phyloP scores from a whole-genome alignment of 192 early-diverging fungal genomes.

The Backusella australiensis region DNA sequence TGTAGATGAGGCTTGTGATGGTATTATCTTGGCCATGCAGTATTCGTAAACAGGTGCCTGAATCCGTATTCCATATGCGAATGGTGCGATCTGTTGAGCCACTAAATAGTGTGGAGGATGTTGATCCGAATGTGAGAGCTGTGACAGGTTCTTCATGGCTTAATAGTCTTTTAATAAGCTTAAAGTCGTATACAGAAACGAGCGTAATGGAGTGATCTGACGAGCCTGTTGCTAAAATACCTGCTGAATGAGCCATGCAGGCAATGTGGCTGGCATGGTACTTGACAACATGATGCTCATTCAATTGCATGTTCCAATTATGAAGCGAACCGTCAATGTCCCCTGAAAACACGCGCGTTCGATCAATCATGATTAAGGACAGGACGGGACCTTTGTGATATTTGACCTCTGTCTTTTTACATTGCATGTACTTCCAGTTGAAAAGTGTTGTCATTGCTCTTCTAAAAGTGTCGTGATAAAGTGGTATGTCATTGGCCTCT shows the following conservation, averaged over 20 bases:
- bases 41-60: slow-evolving; percentile 4
- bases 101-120: slow-evolving; percentile 3
- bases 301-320: slow-evolving; percentile 12
- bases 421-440: slow-evolving; percentile 9
- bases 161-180: neutral
- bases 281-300: neutral
- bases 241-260: slow-evolving; percentile 2
- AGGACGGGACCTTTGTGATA: slow-evolving; percentile 14
- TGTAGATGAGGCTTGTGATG: neutral
- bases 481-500: neutral
- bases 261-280: slow-evolving; percentile 8
- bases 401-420: neutral
- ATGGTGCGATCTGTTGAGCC: slow-evolving; percentile 14
- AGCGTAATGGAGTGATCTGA: slow-evolving; percentile 12
- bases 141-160: slow-evolving; percentile 18
- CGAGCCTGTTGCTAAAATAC: slow-evolving; percentile 11
- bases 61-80: slow-evolving; percentile 11
- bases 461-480: slow-evolving; percentile 13
- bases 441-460: neutral
- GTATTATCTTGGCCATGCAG: slow-evolving; percentile 17
- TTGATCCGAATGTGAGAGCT: neutral
- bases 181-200: neutral
- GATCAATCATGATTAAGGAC: neutral
- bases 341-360: slow-evolving; percentile 10
- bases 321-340: slow-evolving; percentile 20